Evolutionary conservation across 2,329 filamentous ascomycete species (phyloP).

Genomic region (Alternaria arbusti): DNA sequence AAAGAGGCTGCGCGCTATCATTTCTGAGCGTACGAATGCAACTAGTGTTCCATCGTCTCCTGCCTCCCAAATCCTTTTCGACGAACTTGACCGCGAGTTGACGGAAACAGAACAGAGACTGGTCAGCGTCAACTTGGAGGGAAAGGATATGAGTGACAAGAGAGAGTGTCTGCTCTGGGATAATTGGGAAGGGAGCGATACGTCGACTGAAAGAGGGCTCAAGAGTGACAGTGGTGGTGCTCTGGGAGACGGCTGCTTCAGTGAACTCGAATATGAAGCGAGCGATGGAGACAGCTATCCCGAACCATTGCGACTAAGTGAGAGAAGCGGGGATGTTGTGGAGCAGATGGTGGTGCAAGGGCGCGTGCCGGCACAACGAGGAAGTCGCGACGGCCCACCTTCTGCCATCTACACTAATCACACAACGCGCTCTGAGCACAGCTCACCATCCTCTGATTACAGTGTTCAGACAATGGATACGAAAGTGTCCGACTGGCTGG

Average conservation of each 20-base stretch:
- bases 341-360: neutral
- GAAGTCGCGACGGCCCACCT: neutral
- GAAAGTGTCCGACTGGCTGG: constrained; percentile 8
- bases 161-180: neutral
- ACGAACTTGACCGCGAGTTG: constrained; percentile 5
- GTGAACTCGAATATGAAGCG: neutral
- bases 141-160: neutral
- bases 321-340: neutral
- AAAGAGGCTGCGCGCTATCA: neutral
- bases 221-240: neutral
- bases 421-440: neutral
- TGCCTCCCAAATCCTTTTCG: neutral
- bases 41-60: neutral
- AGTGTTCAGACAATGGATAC: neutral
- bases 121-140: neutral
- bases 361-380: neutral
- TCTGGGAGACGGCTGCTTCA: neutral
- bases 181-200: neutral
- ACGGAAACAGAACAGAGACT: constrained; percentile 3
- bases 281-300: neutral
- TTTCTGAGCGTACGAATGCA: neutral
- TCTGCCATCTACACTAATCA: neutral
- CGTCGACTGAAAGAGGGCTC: neutral
- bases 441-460: neutral
- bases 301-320: neutral